phyloP scores from a whole-genome alignment of 208 protist species.

The Herpetomonas samuelpessoai region DNA sequence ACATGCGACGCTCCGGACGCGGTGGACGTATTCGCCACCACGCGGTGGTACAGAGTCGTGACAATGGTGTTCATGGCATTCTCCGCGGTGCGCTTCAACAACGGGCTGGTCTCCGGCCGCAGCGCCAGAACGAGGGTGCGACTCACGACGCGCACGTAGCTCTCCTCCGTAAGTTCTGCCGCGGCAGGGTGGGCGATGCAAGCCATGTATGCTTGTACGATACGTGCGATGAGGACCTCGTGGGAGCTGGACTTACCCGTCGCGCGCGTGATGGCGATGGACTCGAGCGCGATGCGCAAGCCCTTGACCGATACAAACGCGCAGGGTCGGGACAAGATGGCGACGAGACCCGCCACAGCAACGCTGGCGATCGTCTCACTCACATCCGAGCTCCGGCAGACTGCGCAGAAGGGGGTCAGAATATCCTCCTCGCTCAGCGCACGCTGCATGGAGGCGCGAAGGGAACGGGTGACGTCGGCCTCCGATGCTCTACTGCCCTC shows the following conservation, averaged over 20 bases:
- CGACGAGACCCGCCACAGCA: slow-evolving; percentile 59
- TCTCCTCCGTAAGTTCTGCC: slow-evolving; percentile 25
- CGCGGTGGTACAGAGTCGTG: slow-evolving; percentile 40
- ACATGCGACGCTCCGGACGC: not conserved
- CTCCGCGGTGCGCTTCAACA: slow-evolving; percentile 57
- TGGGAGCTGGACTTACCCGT: slow-evolving; percentile 40
- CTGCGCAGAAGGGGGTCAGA: slow-evolving; percentile 56
- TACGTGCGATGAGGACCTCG: slow-evolving; percentile 64
- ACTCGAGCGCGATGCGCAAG: slow-evolving; percentile 44
- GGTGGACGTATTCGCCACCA: slow-evolving; percentile 6
- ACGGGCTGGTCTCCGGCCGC: slow-evolving; percentile 22
- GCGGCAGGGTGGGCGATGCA: slow-evolving; percentile 42
- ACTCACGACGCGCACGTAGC: slow-evolving; percentile 34
- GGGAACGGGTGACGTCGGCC: not conserved
- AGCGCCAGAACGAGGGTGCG: slow-evolving; percentile 34
- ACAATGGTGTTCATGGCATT: slow-evolving; percentile 52
- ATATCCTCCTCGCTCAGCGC: slow-evolving; percentile 24
- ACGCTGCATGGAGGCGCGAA: not conserved
- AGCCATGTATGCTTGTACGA: slow-evolving; percentile 38
- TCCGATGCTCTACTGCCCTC: not conserved
- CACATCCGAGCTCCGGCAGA: slow-evolving; percentile 55
- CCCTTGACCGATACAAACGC: slow-evolving; percentile 55
- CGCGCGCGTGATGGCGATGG: slow-evolving; percentile 24
- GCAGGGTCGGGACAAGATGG: slow-evolving; percentile 62
- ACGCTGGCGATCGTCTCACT: slow-evolving; percentile 62